These are phyloP conservation scores for Earliella scabrosa DNA, from an alignment of 1,284 basidiomycete species.

Conservation along the genomic window DNA sequence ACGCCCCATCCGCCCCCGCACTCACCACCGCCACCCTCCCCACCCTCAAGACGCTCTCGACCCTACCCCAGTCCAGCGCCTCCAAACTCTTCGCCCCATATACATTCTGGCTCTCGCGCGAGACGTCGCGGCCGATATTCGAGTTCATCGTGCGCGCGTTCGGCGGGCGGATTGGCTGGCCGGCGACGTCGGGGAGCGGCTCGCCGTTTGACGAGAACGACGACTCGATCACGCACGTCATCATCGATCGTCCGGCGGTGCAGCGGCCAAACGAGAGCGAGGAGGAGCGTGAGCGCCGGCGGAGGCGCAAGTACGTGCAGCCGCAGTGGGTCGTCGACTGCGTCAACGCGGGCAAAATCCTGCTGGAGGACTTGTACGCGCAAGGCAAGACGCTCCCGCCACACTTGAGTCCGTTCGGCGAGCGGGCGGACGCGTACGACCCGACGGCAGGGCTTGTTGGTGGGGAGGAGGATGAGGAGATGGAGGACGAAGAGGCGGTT, in stretches of 20 bases:
- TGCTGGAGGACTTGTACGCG: conserved; percentile 86
- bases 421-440: conserved; percentile 80
- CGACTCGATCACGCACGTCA: conserved; percentile 91
- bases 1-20: conserved; percentile 70
- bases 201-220: conserved; percentile 79
- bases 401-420: conserved; percentile 95
- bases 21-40: conserved; percentile 76
- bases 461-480: conserved; percentile 42
- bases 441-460: conserved; percentile 47
- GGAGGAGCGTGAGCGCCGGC: conserved; percentile 65
- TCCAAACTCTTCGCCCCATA: conserved; percentile 82
- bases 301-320: conserved; percentile 88
- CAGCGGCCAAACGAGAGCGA: conserved; percentile 55
- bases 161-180: conserved; percentile 91
- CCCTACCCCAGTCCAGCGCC: conserved; percentile 56
- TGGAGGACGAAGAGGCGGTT: conserved; percentile 38
- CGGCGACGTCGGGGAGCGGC: conserved; percentile 82
- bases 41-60: conserved; percentile 78
- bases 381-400: conserved; percentile 92
- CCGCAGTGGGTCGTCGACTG: conserved; percentile 99
- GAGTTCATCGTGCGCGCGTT: conserved; percentile 95
- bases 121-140: conserved; percentile 91
- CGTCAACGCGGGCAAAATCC: conserved; percentile 85
- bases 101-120: conserved; percentile 95
- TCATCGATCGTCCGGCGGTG: conserved; percentile 86